Evolutionary conservation across 306 rosid genomes (phyloP).

Genomic region (Gastrolobium villosum): DNA sequence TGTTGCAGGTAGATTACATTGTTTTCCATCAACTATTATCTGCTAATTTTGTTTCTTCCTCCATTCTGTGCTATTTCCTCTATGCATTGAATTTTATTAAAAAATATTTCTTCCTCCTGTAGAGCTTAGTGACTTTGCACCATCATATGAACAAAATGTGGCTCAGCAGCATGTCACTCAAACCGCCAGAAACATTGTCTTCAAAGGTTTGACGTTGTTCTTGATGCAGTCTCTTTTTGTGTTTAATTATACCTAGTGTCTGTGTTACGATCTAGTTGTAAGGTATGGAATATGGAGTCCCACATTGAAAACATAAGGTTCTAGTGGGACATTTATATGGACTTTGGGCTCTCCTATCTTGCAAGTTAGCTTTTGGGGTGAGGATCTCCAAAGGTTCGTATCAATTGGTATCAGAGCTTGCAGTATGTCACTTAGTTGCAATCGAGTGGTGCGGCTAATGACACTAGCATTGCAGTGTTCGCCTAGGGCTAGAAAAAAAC

Average conservation of each 20-base stretch:
- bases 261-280: neutral
- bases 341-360: too few species aligned
- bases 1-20: slow-evolving; percentile 63
- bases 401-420: too few species aligned
- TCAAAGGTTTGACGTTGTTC: slow-evolving; percentile 73
- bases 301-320: too few species aligned
- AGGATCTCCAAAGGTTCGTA: too few species aligned
- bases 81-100: slow-evolving; percentile 18
- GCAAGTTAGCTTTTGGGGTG: too few species aligned
- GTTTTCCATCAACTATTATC: slow-evolving; percentile 24
- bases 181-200: slow-evolving; percentile 61
- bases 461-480: too few species aligned
- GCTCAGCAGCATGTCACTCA: slow-evolving; percentile 57
- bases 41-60: slow-evolving; percentile 21
- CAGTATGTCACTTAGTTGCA: too few species aligned
- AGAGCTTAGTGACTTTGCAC: slow-evolving; percentile 61
- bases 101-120: slow-evolving; percentile 23
- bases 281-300: too few species aligned
- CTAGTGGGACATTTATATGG: too few species aligned
- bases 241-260: slow-evolving; percentile 23
- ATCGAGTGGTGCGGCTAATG: too few species aligned
- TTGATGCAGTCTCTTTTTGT: neutral
- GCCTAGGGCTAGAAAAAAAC: too few species aligned
- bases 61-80: slow-evolving; percentile 33
- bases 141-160: slow-evolving; percentile 59